A percentile compares a stretch with the other conserved stretches of the same genome.
phyloP scores from a whole-genome alignment of 2,329 filamentous ascomycete genomes.

The Xylaria sp. region DNA sequence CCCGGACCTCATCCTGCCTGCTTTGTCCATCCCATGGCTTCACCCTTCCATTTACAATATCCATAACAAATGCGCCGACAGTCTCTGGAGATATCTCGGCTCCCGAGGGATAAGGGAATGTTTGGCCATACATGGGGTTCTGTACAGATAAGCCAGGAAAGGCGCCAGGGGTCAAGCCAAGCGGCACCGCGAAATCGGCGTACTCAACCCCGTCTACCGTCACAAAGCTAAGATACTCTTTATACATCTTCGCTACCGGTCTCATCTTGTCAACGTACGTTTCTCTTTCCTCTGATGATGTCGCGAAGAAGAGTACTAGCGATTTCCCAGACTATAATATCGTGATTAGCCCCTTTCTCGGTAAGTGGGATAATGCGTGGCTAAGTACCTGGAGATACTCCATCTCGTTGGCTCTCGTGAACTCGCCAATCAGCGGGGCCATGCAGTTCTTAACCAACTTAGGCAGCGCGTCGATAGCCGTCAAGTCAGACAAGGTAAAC shows the following conservation, averaged over 20 bases:
- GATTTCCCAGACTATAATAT: slow-evolving; percentile 52
- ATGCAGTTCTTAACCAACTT: slow-evolving; percentile 54
- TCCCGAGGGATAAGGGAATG: slow-evolving; percentile 54
- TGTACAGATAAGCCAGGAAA: slow-evolving; percentile 56
- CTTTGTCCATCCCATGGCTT: slow-evolving; percentile 53
- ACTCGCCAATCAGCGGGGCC: slow-evolving; percentile 56
- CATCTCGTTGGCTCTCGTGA: slow-evolving; percentile 59
- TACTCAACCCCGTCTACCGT: slow-evolving; percentile 61
- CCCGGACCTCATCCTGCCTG: slow-evolving; percentile 24
- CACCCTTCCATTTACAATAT: slow-evolving; percentile 58
- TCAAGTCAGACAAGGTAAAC: slow-evolving; percentile 50
- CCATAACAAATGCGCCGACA: slow-evolving; percentile 58
- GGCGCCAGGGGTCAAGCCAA: slow-evolving; percentile 52
- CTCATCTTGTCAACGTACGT: slow-evolving; percentile 53
- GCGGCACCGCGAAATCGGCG: slow-evolving; percentile 54
- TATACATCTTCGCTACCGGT: slow-evolving; percentile 58
- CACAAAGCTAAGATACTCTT: slow-evolving; percentile 61
- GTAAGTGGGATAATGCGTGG: neutral
- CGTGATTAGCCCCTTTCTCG: slow-evolving; percentile 4
- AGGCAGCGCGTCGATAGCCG: slow-evolving; percentile 51
- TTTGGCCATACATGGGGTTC: slow-evolving; percentile 58
- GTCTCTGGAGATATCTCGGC: slow-evolving; percentile 49
- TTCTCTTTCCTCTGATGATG: slow-evolving; percentile 48
- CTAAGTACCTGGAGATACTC: slow-evolving; percentile 53
- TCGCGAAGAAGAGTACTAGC: slow-evolving; percentile 54